Base-by-base conservation (phyloP, 2,329 filamentous ascomycete species). In the Alternaria sp. region DNA sequence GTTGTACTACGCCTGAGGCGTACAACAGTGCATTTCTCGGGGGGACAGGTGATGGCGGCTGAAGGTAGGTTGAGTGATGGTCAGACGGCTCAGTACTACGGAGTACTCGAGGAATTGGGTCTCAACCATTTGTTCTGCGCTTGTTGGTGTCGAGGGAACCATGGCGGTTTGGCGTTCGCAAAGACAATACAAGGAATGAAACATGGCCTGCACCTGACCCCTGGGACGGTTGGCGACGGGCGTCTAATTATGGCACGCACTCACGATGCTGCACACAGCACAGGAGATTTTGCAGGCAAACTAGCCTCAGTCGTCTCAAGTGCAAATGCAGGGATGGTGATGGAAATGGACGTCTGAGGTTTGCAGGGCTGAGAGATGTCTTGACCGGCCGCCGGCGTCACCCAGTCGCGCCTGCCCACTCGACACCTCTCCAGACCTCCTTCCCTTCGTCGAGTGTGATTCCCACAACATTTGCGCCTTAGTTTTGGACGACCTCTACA, bases 221-320 rank as follows among this genome's bases (percentile, higher is more conserved):
- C 60, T 56, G 63, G 61, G 58, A 61, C 37, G 54, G 68, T 72
- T 72, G 68, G 66, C 60, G 64, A 61, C 46, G 50, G 24, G 51
- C 53, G 41, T 62, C 66, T 70, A 70, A 64, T 59, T 61, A 51
- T 68, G 63, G 67, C 51, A 57, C 40, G 40, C 53, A 36, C 23
- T 26, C 40, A 40, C 28, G 21, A 52, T 50, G 53, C 42, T 54
- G 59, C 50, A 28, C 41, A 55, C 42, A 52, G 59, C 50, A 28
- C 41, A 55, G 60, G 44, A 48, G 44, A 54, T 61, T 53, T 48
- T 45, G 41, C 37, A 52, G 51, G 55, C 24, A 51, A 26, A 53
- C 55, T 51, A 54, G 51, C 34, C 49, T 57, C 31, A 21, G 49
- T 40, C 36, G 54, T 48, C 29, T 39, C 53, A 49, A 51, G 46